A percentile compares a stretch with the other conserved stretches of the same genome.
These are phyloP conservation scores for Sordaria brevicollis DNA, from an alignment of 495 filamentous ascomycete species.

Conservation along the genomic window DNA sequence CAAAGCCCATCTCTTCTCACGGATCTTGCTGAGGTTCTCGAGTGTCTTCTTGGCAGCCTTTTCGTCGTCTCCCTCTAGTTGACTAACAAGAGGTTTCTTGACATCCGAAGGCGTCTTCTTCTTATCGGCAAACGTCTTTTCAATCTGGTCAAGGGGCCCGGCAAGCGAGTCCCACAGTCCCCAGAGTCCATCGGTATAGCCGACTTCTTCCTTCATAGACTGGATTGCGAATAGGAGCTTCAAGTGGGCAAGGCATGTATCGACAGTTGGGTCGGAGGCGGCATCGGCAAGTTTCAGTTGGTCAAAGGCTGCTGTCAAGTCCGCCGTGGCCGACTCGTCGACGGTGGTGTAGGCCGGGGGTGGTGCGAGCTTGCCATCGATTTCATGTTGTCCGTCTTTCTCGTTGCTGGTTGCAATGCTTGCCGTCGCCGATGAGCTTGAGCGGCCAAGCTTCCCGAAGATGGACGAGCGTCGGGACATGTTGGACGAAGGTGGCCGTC, in stretches of 20 bases:
- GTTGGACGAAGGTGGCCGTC: background rate
- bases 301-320: conserved; percentile 33
- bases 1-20: conserved; percentile 73
- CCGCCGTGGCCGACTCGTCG: background rate
- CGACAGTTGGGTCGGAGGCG: conserved; percentile 18
- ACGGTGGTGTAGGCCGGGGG: conserved; percentile 2
- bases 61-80: conserved; percentile 14
- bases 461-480: conserved; percentile 3
- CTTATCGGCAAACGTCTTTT: conserved; percentile 7
- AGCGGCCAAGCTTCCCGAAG: background rate
- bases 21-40: conserved; percentile 37
- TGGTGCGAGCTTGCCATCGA: background rate
- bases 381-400: background rate
- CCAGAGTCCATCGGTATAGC: conserved; percentile 54
- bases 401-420: background rate
- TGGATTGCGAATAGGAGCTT: conserved; percentile 65
- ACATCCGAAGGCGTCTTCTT: conserved; percentile 3
- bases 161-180: conserved; percentile 45
- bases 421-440: background rate
- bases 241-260: conserved; percentile 61
- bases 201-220: conserved; percentile 53
- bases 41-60: conserved; percentile 16
- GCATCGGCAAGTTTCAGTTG: conserved; percentile 22
- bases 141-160: conserved; percentile 16
- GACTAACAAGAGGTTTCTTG: background rate